Base-by-base conservation (phyloP, 1,139 yeast genomes). In the Hemisphaericaspora xylanilytica region DNA sequence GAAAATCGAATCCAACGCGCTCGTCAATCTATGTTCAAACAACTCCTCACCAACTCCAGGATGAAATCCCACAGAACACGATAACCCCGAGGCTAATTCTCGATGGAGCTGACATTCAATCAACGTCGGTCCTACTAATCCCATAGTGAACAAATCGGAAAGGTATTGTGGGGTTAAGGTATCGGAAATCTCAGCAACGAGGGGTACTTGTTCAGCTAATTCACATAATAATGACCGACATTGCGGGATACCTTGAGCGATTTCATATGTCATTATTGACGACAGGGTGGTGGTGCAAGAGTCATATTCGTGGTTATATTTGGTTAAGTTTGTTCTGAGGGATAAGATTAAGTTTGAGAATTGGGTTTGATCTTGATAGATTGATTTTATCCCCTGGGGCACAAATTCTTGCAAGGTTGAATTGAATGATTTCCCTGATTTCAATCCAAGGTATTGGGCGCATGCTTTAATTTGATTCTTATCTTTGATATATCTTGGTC, bases 121-220 rank as follows among this genome's bases (percentile, higher is more conserved):
- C 40, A 65, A 53, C 0, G 63, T 50, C 3, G 70, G 54, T 35
- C 66, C 61, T 3, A 71, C 63, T 28, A 69, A 42, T 0, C 72
- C 73, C 22, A 70, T 46, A 41, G 70, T 53, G 48, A 59, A 70
- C 38, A 72, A 55, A 46, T 74, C 80, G 1, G 71, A 60, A 34
- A 67, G 59, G 52, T 69, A 73, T 39, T 72, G 77, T 2, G 76
- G 76, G 9, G 73, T 62, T 28, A 73, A 57, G 1, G 75, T 69
- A 45, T 71, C 75, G 5, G 67, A 56, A n/a, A 66, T 50, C 38
- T 63, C 65, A 3, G 74, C 73, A 2, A 66, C 68, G 6, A 73
- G 45, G 1, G 74, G 73, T 46, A 64, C 61, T 36, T 50, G 55
- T 41, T 52, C 58, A 5, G 68, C 69, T 37, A 63, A 52, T 36